Base-by-base conservation (phyloP, 2,329 filamentous ascomycete species). In the Arthrobotrys sinensis region DNA sequence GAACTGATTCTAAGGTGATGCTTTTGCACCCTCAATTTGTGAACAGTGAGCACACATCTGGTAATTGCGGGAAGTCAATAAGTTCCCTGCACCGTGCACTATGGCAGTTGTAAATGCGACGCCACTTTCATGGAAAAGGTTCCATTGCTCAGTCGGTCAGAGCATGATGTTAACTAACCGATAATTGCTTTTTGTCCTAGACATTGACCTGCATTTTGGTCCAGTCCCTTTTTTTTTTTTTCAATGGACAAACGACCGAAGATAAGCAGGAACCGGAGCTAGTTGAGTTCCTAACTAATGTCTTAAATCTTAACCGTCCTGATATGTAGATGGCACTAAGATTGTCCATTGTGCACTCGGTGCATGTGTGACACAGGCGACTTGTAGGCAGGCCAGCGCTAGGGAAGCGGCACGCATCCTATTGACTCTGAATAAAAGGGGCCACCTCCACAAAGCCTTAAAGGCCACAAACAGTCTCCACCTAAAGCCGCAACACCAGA, bases 1-100 rank as follows among this genome's bases (percentile, higher is more conserved):
- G 52, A 55, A 75, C 70, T 67, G 70, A 75, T 67, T 7, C 50
- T 75, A 11, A 62, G 50, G 62, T 75, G 69, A 73, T 53, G 32
- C 28, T 21, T 66, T 36, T 19, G 14, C 40, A 10, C 50, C 24
- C 21, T 38, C 60, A 34, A 72, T 53, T 40, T 55, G 4, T 36
- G 10, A 36, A 53, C 32, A 50, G 14, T 32, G 46, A 40, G 55
- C 34, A 40, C 52, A 60, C n/a, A 34, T 14, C 10, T 38, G 24
- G 62, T 53, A 72, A 46, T 64, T 72, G 65, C 2, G 45, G 28
- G 5, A 36, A 4, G 24, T 32, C 46, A 53, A 71, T 64, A 64
- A 19, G 7, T 50, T 43, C 16, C 43, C n/a, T 11, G 28, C 8
- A n/a, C 52, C 24, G 21, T 40, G 34, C 12, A 69, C 48, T 21